These are phyloP conservation scores for Backusella parvicylindrica DNA, from an alignment of 192 early-diverging fungal species.

Conservation along the genomic window DNA sequence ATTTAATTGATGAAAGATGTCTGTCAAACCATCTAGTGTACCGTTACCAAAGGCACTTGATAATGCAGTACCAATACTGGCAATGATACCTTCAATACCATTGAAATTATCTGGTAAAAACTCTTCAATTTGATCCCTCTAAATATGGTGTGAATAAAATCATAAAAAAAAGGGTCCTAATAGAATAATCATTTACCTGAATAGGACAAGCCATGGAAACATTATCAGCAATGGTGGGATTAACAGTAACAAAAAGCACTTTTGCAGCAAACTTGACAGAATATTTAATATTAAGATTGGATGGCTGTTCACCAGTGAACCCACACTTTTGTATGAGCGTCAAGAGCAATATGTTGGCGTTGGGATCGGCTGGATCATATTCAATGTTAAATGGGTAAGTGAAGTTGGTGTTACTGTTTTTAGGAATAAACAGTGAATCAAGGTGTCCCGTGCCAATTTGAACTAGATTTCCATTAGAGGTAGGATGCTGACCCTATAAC, in stretches of 20 bases:
- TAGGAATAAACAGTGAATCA: constrained; percentile 28
- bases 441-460: constrained; percentile 45
- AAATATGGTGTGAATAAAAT: not conserved
- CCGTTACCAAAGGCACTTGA: not conserved
- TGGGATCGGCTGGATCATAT: constrained; percentile 36
- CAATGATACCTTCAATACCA: not conserved
- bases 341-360: constrained; percentile 30
- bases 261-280: constrained; percentile 37
- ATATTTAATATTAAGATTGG: constrained; percentile 42
- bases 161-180: not conserved
- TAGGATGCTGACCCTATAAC: constrained; percentile 50
- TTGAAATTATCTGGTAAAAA: not conserved
- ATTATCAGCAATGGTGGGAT: constrained; percentile 32
- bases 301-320: constrained; percentile 15
- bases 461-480: constrained; percentile 1
- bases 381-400: constrained; percentile 43
- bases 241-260: constrained; percentile 38
- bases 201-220: constrained; percentile 35
- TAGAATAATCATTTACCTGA: constrained; percentile 17
- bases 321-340: constrained; percentile 45
- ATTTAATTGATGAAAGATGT: not conserved
- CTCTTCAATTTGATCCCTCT: not conserved
- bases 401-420: constrained; percentile 30
- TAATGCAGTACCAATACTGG: not conserved
- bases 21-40: not conserved